Percentiles rank a stretch among this genome's conserved stretches.
phyloP scores from a whole-genome alignment of 2,329 filamentous ascomycete species.

The Ceratocystis destructans region DNA sequence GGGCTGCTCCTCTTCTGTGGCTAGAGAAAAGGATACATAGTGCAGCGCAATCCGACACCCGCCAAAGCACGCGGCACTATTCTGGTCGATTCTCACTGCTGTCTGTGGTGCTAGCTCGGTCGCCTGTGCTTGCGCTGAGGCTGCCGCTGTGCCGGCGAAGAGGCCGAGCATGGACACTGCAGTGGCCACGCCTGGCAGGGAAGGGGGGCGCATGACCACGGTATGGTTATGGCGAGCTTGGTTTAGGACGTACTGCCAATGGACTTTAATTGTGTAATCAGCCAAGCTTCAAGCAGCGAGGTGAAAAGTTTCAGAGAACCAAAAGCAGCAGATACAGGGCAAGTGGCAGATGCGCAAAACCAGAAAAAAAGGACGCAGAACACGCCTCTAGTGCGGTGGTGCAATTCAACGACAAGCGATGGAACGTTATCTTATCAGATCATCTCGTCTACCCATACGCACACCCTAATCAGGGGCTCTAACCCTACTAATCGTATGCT shows the following conservation, averaged over 20 bases:
- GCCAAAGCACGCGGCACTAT: slow-evolving; percentile 3
- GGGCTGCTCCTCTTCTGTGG: neutral
- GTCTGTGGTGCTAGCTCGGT: neutral
- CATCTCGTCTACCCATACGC: slow-evolving; percentile 1
- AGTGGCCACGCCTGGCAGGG: neutral
- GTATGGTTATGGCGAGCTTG: neutral
- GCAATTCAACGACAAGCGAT: neutral
- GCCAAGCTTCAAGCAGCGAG: slow-evolving; percentile 2
- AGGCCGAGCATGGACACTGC: neutral
- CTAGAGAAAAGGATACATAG: slow-evolving; percentile 8
- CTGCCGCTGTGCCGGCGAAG: neutral
- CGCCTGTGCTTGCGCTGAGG: neutral
- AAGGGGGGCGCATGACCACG: neutral
- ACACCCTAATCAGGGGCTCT: neutral
- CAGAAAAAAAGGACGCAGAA: neutral
- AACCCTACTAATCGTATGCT: neutral
- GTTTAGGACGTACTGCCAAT: neutral
- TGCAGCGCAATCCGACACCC: slow-evolving; percentile 11
- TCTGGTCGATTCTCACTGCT: neutral
- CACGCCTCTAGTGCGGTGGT: neutral
- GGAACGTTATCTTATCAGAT: slow-evolving; percentile 18
- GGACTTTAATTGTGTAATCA: neutral
- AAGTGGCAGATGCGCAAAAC: neutral
- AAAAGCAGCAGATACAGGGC: neutral
- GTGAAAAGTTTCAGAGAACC: neutral